phyloP scores from a whole-genome alignment of 257 asterid genomes.

The Gentiana macrophylla region DNA sequence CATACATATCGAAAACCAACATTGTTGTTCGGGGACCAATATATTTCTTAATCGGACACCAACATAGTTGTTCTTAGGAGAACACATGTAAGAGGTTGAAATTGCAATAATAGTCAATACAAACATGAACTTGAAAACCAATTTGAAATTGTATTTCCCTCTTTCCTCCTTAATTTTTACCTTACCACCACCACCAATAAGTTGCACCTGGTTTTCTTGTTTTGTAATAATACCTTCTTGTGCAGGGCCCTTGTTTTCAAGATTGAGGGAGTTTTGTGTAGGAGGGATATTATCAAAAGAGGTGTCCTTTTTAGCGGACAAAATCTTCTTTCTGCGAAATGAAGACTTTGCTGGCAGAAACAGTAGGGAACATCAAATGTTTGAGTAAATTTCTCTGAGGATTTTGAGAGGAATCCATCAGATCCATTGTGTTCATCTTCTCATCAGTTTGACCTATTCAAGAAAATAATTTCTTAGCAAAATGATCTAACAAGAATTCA shows the following conservation, averaged over 20 bases:
- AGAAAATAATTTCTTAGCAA: background rate
- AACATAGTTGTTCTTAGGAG: constrained; percentile 20
- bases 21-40: constrained; percentile 2
- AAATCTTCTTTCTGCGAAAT: constrained; percentile 38
- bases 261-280: constrained; percentile 6
- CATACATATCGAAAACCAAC: background rate
- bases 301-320: constrained; percentile 40
- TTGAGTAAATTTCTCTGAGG: constrained; percentile 22
- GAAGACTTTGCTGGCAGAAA: constrained; percentile 56
- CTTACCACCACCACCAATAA: constrained; percentile 5
- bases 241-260: constrained; percentile 2
- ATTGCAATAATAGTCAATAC: constrained; percentile 23
- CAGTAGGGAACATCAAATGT: constrained; percentile 52
- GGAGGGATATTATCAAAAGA: constrained; percentile 9
- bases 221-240: constrained; percentile 6
- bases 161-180: constrained; percentile 21
- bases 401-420: constrained; percentile 22
- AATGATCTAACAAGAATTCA: constrained; percentile 1
- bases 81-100: constrained; percentile 30
- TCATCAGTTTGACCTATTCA: constrained; percentile 45
- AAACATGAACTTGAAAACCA: constrained; percentile 33
- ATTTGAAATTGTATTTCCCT: constrained; percentile 30
- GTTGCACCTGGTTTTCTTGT: constrained; percentile 8
- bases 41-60: constrained; percentile 15
- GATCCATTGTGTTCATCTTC: constrained; percentile 28